Evolutionary conservation across 352 stramenopile species (phyloP), one percentile per base, ranked within the genome.

Genomic region (Thalassiosira mediterranea): DNA sequence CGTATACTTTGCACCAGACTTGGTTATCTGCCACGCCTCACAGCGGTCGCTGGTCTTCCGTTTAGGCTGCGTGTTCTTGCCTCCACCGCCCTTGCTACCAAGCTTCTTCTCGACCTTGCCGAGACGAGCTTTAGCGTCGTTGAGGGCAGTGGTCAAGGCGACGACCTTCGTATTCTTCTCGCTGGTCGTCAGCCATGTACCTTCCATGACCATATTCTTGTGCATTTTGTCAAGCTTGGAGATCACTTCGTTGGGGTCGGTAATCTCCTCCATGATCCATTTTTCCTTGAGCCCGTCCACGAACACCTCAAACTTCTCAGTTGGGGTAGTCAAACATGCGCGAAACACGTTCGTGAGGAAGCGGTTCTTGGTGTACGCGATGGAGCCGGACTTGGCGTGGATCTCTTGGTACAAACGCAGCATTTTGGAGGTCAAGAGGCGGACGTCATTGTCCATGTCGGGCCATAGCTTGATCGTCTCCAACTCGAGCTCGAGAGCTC

Each of bases 81-180:
- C 34, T 42, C 34, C 34, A 13, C 34, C 7, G 34, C 34, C 7
- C 7, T 7, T 13, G 34, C 34, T 42, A 7, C 34, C 34, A n/a
- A n/a, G n/a, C 13, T 42, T 13, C 34, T 13, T 7, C 7, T 13
- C 7, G 34, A 42, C 34, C 13, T 42, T 42, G 34, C 34, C 7
- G 34, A 13, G 34, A 42, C 19, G 0, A 42, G n/a, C 13, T 53
- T 38, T 7, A 42, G 58, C 48, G 17, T 71, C 23, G 13, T 67
- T 54, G 1, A 68, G 1, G 4, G 25, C 47, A 19, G 57, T 60
- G 13, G 65, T 54, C 8, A 61, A n/a, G 4, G 57, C 65, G 31
- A 75, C 44, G 31, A 75, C 48, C 17, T 65, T 60, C 3, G 54
- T 28, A 32, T 75, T 57, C 17, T 66, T 54, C 8, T 53, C 28